These are phyloP conservation scores for Grifola frondosa DNA, from an alignment of 1,284 basidiomycete species.

Conservation along the genomic window DNA sequence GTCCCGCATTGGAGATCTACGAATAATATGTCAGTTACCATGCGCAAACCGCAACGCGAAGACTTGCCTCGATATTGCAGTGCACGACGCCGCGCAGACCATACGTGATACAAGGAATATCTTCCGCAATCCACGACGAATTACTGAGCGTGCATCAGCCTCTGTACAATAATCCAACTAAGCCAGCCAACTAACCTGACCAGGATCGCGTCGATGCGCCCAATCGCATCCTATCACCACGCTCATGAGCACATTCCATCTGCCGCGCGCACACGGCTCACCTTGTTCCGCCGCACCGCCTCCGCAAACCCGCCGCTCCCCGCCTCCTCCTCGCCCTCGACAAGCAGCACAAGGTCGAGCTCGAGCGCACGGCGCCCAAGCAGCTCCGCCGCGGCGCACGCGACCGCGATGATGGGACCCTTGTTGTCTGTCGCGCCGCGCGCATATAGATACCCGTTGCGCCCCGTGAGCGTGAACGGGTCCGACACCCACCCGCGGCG, in stretches of 20 bases:
- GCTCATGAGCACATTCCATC: not conserved
- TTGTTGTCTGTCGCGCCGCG: slow-evolving; percentile 92
- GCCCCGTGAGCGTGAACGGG: slow-evolving; percentile 82
- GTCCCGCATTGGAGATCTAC: slow-evolving; percentile 64
- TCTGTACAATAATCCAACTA: not conserved
- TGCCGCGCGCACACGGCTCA: slow-evolving; percentile 26
- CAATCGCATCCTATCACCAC: slow-evolving; percentile 64
- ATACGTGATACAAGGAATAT: slow-evolving; percentile 94
- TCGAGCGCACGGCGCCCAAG: slow-evolving; percentile 73
- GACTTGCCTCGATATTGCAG: slow-evolving; percentile 66
- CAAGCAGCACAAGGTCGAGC: slow-evolving; percentile 86
- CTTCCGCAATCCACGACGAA: slow-evolving; percentile 96
- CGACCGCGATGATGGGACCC: slow-evolving; percentile 90
- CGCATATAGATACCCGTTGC: slow-evolving; percentile 93
- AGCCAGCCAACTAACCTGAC: slow-evolving; percentile 54
- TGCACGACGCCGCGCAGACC: slow-evolving; percentile 93
- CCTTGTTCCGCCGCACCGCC: slow-evolving; percentile 76
- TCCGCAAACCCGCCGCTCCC: slow-evolving; percentile 86
- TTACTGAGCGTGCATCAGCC: slow-evolving; percentile 53
- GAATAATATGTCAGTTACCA: not conserved
- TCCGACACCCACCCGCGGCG: slow-evolving; percentile 77
- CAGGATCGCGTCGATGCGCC: slow-evolving; percentile 82
- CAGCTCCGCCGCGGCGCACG: slow-evolving; percentile 85
- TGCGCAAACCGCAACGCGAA: not conserved
- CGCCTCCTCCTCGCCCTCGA: slow-evolving; percentile 96